phyloP scores from a whole-genome alignment of 805 yeast genomes.

The Pichia exigua region DNA sequence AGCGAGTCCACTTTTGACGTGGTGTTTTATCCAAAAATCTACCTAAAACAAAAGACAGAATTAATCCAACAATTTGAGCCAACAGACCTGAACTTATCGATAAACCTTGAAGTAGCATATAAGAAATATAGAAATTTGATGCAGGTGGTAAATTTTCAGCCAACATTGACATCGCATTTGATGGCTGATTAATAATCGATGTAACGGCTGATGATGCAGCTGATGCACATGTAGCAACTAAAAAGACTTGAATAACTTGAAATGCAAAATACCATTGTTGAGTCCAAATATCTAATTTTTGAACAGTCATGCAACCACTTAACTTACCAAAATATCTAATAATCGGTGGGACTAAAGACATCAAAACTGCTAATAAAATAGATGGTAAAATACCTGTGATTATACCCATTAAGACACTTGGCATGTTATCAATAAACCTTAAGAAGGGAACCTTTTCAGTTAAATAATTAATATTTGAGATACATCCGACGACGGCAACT shows the following conservation, averaged over 20 bases:
- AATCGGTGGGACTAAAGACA: constrained; percentile 81
- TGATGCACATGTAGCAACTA: constrained; percentile 78
- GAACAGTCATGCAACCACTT: constrained; percentile 64
- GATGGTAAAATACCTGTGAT: constrained; percentile 87
- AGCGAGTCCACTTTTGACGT: constrained; percentile 83
- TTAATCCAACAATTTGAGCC: constrained; percentile 65
- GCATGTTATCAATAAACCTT: constrained; percentile 68
- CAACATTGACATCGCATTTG: constrained; percentile 63
- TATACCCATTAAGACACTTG: constrained; percentile 62
- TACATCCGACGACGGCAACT: constrained; percentile 93
- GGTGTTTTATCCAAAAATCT: constrained; percentile 77
- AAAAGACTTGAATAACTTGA: constrained; percentile 82
- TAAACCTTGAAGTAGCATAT: constrained; percentile 75
- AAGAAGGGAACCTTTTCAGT: constrained; percentile 68
- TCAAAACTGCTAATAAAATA: constrained; percentile 67
- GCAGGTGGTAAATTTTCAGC: constrained; percentile 80
- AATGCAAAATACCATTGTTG: constrained; percentile 88
- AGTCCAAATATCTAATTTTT: constrained; percentile 69
- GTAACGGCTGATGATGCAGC: constrained; percentile 74
- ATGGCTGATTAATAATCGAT: constrained; percentile 59
- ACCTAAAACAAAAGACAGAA: constrained; percentile 65
- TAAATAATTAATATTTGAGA: constrained; percentile 76
- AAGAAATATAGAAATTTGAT: constrained; percentile 81
- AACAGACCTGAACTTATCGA: constrained; percentile 68
- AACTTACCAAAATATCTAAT: constrained; percentile 69